Conservation (phyloP, 139 green algal species). For the Chlorella sp. region DNA sequence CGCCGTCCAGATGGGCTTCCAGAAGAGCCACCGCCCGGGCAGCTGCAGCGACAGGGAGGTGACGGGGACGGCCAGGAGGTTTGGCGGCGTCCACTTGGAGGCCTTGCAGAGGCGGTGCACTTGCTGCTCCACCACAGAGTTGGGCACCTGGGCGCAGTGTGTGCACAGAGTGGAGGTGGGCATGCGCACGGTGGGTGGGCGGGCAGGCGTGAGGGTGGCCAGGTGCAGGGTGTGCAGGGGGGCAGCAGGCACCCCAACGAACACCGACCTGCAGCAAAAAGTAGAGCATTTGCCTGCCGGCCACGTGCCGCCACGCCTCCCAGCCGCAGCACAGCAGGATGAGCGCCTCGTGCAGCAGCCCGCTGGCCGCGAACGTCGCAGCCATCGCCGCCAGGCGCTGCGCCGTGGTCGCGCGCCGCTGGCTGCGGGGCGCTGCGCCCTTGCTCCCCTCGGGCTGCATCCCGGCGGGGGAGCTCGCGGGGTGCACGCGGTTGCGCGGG, state of each 20-base stretch:
- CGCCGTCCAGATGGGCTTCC: neutral
- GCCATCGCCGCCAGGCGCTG: neutral
- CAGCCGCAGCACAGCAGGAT: slow-evolving; percentile 21
- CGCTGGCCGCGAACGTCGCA: slow-evolving; percentile 20
- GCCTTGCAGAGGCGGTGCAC: neutral
- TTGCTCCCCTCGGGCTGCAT: too few species aligned
- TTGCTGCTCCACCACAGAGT: neutral
- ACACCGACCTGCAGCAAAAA: slow-evolving; percentile 24
- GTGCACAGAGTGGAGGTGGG: neutral
- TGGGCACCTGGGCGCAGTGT: neutral
- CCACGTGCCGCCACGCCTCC: neutral
- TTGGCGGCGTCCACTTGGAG: neutral
- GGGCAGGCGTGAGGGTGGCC: too few species aligned
- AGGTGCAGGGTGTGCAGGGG: too few species aligned
- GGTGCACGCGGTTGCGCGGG: too few species aligned
- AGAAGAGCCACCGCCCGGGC: neutral
- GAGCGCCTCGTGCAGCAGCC: slow-evolving; percentile 27
- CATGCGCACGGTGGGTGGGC: too few species aligned
- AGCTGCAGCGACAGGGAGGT: neutral
- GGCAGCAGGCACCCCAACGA: neutral
- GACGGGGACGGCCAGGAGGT: neutral
- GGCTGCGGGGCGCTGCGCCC: too few species aligned
- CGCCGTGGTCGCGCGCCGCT: neutral
- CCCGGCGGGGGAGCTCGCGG: too few species aligned
- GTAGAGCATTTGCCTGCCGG: slow-evolving; percentile 21